Percentiles rank a stretch among this genome's conserved stretches.
These are phyloP conservation scores for Anisodus tanguticus DNA, from an alignment of 257 asterid genomes.

Conservation along the genomic window DNA sequence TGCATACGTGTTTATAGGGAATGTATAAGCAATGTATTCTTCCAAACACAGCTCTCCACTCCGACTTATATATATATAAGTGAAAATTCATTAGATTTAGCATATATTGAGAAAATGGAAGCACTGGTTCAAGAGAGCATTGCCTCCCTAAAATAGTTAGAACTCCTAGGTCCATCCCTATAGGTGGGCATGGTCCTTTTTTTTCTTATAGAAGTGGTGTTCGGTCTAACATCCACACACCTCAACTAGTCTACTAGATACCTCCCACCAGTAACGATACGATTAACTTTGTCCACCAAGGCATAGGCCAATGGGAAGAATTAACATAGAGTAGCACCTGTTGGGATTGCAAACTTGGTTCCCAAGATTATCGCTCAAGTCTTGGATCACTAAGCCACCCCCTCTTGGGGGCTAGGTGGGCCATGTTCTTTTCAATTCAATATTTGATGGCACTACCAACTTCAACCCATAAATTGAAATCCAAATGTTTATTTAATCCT, in stretches of 20 bases:
- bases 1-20: neutral
- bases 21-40: neutral
- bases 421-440: conserved; percentile 18
- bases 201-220: neutral
- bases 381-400: neutral
- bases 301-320: neutral
- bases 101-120: neutral
- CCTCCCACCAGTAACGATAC: neutral
- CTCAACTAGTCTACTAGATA: neutral
- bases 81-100: neutral
- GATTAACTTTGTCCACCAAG: neutral
- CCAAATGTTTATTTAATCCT: neutral
- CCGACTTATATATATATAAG: neutral
- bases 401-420: neutral
- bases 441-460: neutral
- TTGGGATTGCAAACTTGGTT: neutral
- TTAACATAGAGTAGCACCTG: neutral
- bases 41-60: neutral
- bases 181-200: neutral
- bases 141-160: neutral
- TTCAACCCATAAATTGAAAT: neutral
- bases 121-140: neutral
- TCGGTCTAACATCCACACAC: neutral
- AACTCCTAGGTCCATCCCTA: conserved; percentile 17
- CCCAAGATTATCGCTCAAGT: neutral